These are phyloP conservation scores for Ampelocalamus luodianensis DNA, from an alignment of 176 grass and related monocot genomes.

Conservation along the genomic window DNA sequence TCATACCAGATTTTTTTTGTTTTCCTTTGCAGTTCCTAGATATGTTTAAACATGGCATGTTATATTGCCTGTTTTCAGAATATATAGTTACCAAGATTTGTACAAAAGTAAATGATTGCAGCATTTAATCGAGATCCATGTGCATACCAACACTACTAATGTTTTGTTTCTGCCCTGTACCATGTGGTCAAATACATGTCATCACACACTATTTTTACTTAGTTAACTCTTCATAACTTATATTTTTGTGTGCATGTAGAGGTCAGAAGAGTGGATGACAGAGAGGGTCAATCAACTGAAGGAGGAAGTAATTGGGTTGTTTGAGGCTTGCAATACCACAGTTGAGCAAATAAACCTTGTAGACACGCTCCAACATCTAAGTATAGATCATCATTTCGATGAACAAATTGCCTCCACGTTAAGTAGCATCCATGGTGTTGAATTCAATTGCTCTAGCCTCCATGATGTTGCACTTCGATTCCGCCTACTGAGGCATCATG, in stretches of 20 bases:
- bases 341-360: conserved; percentile 36
- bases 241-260: conserved; percentile 1
- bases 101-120: not conserved
- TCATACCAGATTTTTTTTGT: not conserved
- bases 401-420: conserved; percentile 15
- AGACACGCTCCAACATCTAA: conserved; percentile 41
- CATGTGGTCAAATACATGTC: not conserved
- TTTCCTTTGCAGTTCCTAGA: not conserved
- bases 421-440: not conserved
- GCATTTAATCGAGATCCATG: not conserved
- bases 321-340: not conserved
- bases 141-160: not conserved
- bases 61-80: too few relatives aligned
- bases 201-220: not conserved
- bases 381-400: conserved; percentile 43
- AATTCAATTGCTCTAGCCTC: conserved; percentile 28
- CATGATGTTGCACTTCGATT: conserved; percentile 46
- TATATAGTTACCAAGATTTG: not conserved
- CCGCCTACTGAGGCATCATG: conserved; percentile 41
- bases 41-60: not conserved
- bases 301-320: conserved; percentile 24
- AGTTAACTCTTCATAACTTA: not conserved
- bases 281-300: conserved; percentile 25
- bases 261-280: conserved; percentile 30
- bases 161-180: not conserved